phyloP scores from a whole-genome alignment of 1,139 yeast species.

The Hyphopichia pseudoburtonii region DNA sequence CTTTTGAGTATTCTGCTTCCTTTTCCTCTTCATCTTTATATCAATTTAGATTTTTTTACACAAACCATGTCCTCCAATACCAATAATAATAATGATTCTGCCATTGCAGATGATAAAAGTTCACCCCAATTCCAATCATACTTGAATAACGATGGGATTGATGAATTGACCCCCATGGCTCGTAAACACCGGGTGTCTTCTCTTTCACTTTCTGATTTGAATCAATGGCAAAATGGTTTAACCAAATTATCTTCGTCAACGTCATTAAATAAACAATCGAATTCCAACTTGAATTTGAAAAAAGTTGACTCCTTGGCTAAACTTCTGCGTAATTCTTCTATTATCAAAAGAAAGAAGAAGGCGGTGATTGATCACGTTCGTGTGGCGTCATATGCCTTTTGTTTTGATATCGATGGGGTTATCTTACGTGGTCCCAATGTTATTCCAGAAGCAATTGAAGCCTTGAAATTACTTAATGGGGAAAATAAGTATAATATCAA shows the following conservation, averaged over 20 bases:
- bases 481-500: conserved; percentile 74
- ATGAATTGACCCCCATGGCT: conserved; percentile 57
- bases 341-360: conserved; percentile 51
- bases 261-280: conserved; percentile 37
- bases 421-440: conserved; percentile 77
- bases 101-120: conserved; percentile 8
- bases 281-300: conserved; percentile 39
- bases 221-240: conserved; percentile 55
- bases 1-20: neutral
- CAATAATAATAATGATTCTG: neutral
- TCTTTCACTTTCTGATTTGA: conserved; percentile 66
- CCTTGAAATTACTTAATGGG: conserved; percentile 69
- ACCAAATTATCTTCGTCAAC: conserved; percentile 47
- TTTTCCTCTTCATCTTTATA: neutral
- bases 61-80: neutral
- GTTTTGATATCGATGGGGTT: conserved; percentile 86
- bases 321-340: conserved; percentile 52
- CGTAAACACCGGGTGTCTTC: conserved; percentile 71
- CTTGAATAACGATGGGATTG: conserved; percentile 71
- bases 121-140: conserved; percentile 47
- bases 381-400: conserved; percentile 81
- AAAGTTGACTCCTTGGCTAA: conserved; percentile 52
- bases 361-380: conserved; percentile 62
- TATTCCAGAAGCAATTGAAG: conserved; percentile 73
- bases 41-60: neutral